These are phyloP conservation scores for Rhizopogon roseolus DNA, from an alignment of 768 basidiomycete species.

Conservation along the genomic window DNA sequence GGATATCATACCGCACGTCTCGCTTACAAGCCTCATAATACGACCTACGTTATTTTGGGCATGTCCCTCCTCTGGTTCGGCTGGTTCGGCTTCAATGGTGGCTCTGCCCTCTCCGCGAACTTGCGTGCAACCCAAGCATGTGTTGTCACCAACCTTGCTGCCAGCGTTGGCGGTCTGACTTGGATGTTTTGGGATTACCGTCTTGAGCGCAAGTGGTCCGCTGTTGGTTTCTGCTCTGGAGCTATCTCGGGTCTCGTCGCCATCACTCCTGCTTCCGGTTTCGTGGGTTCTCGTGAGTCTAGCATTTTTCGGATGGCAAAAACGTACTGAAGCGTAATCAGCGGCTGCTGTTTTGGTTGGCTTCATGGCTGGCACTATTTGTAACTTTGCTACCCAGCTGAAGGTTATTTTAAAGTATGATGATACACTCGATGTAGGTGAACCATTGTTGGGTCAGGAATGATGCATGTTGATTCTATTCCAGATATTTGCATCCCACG, in stretches of 20 bases:
- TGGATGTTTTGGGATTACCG: constrained; percentile 98
- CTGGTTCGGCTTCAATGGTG: constrained; percentile 97
- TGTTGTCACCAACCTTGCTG: constrained; percentile 91
- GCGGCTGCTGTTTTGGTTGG: constrained; percentile 88
- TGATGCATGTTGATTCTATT: background rate
- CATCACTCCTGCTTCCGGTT: constrained; percentile 84
- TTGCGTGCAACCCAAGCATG: constrained; percentile 84
- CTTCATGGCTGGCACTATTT: constrained; percentile 73
- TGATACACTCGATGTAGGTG: constrained; percentile 71
- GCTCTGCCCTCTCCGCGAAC: constrained; percentile 85
- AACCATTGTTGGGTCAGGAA: background rate
- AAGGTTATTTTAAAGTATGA: constrained; percentile 79
- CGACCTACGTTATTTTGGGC: constrained; percentile 91
- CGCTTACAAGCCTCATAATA: constrained; percentile 93
- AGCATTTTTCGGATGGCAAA: background rate
- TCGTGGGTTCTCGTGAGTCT: constrained; percentile 66
- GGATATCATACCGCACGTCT: constrained; percentile 90
- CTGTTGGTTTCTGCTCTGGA: constrained; percentile 94
- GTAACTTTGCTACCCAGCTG: constrained; percentile 95
- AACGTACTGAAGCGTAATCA: constrained; percentile 11
- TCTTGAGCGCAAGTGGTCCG: constrained; percentile 89
- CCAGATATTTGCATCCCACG: constrained; percentile 87
- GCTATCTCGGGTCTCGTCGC: constrained; percentile 88
- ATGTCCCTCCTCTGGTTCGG: constrained; percentile 93
- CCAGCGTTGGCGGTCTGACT: constrained; percentile 77